These are phyloP conservation scores for Setomelanomma holmii DNA, from an alignment of 2,329 filamentous ascomycete genomes.

Conservation along the genomic window DNA sequence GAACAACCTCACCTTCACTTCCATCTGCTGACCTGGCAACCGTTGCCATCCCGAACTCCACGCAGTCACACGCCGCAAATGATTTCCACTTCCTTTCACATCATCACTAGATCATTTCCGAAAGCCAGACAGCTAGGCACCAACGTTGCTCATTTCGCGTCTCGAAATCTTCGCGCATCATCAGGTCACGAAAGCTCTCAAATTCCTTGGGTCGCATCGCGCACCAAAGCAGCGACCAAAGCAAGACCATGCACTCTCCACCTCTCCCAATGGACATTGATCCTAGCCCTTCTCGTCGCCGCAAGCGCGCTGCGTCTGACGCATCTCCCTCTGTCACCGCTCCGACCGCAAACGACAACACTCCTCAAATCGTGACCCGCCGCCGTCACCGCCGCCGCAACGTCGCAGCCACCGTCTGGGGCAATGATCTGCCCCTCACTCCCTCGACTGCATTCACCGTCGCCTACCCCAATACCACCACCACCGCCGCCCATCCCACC, in stretches of 20 bases:
- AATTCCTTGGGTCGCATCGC: no score
- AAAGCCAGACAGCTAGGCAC: background rate
- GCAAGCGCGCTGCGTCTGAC: conserved; percentile 26
- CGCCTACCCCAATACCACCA: background rate
- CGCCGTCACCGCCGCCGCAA: conserved; percentile 30
- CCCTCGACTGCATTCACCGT: background rate
- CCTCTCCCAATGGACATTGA: background rate
- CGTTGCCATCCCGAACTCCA: background rate
- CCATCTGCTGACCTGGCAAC: background rate
- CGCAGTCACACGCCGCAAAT: background rate
- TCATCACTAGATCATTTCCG: background rate
- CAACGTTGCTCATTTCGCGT: background rate
- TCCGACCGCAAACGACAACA: background rate
- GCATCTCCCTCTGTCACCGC: background rate
- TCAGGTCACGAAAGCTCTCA: background rate
- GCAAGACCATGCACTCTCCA: background rate
- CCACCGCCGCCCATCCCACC: background rate
- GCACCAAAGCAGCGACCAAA: background rate
- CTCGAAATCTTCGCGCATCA: background rate
- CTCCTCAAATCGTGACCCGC: conserved; percentile 29
- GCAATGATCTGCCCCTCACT: conserved; percentile 9
- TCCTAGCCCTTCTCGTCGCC: background rate
- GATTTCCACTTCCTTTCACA: background rate
- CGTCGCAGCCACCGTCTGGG: conserved; percentile 29
- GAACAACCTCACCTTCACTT: no score